A percentile compares a stretch with the other conserved stretches of the same genome.
Conservation (phyloP, 805 yeast species). For the Hanseniaspora vineae region DNA sequence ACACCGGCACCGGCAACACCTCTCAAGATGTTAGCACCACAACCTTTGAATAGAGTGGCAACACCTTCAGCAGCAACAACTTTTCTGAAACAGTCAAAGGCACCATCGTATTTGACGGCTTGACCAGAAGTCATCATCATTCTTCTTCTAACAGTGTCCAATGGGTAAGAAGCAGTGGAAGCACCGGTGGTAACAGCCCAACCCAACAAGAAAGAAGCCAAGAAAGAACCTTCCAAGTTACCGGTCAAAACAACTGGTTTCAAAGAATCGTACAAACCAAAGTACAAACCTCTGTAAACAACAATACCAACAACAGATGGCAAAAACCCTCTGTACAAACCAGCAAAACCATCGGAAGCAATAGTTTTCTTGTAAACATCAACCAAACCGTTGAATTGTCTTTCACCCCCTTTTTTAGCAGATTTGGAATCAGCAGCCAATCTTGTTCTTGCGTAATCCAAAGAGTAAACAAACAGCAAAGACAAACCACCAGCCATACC, state of each 20-base stretch:
- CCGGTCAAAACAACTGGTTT: conserved; percentile 93
- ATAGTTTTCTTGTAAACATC: conserved; percentile 95
- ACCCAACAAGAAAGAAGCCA: conserved; percentile 92
- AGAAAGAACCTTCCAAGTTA: conserved; percentile 86
- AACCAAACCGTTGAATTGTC: conserved; percentile 94
- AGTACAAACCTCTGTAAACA: conserved; percentile 98
- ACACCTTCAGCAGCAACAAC: conserved; percentile 96
- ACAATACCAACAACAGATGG: conserved; percentile 96
- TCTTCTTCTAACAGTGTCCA: conserved; percentile 98
- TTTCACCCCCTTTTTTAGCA: conserved; percentile 71
- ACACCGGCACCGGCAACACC: conserved; percentile 99
- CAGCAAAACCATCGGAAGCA: conserved; percentile 93
- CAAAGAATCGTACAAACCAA: conserved; percentile 93
- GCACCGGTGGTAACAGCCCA: conserved; percentile 98
- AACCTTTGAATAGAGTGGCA: conserved; percentile 90
- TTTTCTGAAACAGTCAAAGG: conserved; percentile 82
- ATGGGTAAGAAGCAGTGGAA: conserved; percentile 97
- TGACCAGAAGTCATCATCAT: conserved; percentile 99
- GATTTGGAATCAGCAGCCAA: conserved; percentile 97
- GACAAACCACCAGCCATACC: conserved; percentile 98
- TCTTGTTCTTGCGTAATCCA: conserved; percentile 98
- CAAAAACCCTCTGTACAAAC: conserved; percentile 98
- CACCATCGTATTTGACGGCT: conserved; percentile 93
- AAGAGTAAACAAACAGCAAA: conserved; percentile 84
- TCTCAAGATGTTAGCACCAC: conserved; percentile 99